phyloP scores from a whole-genome alignment of 2,329 filamentous ascomycete genomes.

The Fusarium sp. region DNA sequence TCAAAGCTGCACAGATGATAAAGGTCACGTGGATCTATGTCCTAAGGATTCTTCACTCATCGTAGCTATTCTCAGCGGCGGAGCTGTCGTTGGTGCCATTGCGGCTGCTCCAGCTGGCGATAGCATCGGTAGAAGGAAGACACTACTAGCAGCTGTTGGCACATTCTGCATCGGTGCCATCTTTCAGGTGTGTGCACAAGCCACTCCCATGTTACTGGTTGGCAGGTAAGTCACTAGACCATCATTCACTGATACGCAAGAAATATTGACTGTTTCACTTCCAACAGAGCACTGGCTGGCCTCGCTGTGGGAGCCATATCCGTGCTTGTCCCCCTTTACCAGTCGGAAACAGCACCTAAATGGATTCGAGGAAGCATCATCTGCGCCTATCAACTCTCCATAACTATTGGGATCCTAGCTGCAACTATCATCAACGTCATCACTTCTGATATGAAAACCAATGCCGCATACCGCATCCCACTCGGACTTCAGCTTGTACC shows the following conservation, averaged over 20 bases:
- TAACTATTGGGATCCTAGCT: conserved; percentile 75
- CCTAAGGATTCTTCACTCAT: conserved; percentile 75
- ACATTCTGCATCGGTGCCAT: conserved; percentile 79
- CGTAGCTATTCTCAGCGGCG: conserved; percentile 84
- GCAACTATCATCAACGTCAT: conserved; percentile 76
- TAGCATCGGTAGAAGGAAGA: conserved; percentile 73
- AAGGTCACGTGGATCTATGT: conserved; percentile 57
- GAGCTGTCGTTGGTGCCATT: conserved; percentile 80
- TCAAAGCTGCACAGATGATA: conserved; percentile 57
- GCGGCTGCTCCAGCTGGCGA: conserved; percentile 77
- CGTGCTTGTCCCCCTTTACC: conserved; percentile 81
- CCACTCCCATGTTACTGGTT: conserved; percentile 68
- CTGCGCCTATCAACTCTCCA: conserved; percentile 80
- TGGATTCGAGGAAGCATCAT: conserved; percentile 83
- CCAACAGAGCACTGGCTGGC: conserved; percentile 71
- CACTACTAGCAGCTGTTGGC: conserved; percentile 71
- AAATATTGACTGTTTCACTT: conserved; percentile 13
- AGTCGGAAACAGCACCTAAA: conserved; percentile 84
- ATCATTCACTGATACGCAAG: background rate
- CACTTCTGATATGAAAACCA: conserved; percentile 65
- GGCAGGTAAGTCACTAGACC: conserved; percentile 65
- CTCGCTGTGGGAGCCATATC: conserved; percentile 77
- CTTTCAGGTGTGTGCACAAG: conserved; percentile 73
- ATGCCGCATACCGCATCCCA: conserved; percentile 79
- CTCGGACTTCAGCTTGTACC: conserved; percentile 80